These are phyloP conservation scores for Clavispora carvajalis DNA, from an alignment of 805 yeast species.

Conservation along the genomic window DNA sequence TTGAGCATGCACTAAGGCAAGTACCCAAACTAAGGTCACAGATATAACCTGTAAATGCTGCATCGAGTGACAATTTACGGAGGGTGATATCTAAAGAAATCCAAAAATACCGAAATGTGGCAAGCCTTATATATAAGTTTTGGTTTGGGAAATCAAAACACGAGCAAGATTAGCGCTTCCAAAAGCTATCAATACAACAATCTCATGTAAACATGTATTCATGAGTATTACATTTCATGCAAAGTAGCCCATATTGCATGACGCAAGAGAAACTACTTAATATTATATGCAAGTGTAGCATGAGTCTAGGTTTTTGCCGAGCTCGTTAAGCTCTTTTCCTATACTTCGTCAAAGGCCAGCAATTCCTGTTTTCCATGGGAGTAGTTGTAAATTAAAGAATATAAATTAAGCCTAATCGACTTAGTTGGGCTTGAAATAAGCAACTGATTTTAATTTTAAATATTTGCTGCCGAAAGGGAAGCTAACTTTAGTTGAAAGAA, in stretches of 20 bases:
- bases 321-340: too few species aligned
- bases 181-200: neutral
- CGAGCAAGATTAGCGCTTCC: neutral
- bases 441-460: too few species aligned
- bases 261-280: neutral
- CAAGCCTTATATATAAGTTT: neutral
- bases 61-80: neutral
- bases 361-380: too few species aligned
- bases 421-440: too few species aligned
- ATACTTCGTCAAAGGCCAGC: too few species aligned
- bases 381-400: too few species aligned
- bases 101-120: neutral
- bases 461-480: too few species aligned
- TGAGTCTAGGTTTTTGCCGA: neutral
- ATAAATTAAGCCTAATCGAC: too few species aligned
- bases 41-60: neutral
- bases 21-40: neutral
- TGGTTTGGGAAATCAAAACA: neutral
- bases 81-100: neutral
- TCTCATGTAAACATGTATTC: neutral
- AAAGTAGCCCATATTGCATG: neutral
- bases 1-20: neutral
- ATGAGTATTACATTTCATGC: neutral
- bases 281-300: neutral
- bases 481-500: too few species aligned